Percentiles rank a stretch among this genome's conserved stretches.
Evolutionary conservation across 2,329 filamentous ascomycete species (phyloP).

Genomic region (Juglanconis juglandina): DNA sequence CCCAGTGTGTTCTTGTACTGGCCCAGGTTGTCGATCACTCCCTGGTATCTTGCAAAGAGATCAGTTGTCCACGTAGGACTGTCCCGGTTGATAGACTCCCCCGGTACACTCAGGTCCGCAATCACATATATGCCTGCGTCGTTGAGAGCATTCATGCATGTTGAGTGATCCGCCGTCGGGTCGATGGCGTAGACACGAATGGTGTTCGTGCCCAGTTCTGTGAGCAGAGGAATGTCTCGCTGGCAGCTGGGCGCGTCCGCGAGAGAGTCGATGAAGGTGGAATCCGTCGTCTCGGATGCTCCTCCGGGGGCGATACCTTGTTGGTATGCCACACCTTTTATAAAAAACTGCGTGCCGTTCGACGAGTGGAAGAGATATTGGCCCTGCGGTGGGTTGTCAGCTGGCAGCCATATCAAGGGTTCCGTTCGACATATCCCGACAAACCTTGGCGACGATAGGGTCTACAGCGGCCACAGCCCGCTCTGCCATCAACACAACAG

Average conservation of each 20-base stretch:
- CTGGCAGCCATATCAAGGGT: not conserved
- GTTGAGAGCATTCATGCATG: conserved; percentile 80
- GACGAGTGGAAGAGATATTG: conserved; percentile 69
- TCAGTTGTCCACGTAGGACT: conserved; percentile 75
- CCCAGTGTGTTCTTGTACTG: conserved; percentile 89
- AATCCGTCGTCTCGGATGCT: conserved; percentile 48
- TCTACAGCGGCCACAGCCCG: not conserved
- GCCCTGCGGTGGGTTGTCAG: not conserved
- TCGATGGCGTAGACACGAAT: conserved; percentile 95
- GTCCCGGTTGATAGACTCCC: conserved; percentile 79
- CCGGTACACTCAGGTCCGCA: conserved; percentile 81
- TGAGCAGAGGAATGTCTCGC: conserved; percentile 80
- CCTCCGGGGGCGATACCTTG: conserved; percentile 55
- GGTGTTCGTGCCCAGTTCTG: conserved; percentile 79
- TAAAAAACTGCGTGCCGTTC: conserved; percentile 66
- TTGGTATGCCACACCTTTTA: conserved; percentile 94
- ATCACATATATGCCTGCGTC: conserved; percentile 92
- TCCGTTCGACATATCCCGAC: not conserved
- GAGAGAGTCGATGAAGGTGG: conserved; percentile 77
- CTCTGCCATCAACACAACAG: not conserved
- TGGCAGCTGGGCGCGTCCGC: conserved; percentile 67
- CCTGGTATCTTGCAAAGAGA: conserved; percentile 76
- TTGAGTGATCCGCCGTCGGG: conserved; percentile 70
- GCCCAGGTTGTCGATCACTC: conserved; percentile 75
- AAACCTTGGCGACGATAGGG: not conserved